Evolutionary conservation across 345 rosid genomes (phyloP).

Genomic region (Gossypium thurberi): DNA sequence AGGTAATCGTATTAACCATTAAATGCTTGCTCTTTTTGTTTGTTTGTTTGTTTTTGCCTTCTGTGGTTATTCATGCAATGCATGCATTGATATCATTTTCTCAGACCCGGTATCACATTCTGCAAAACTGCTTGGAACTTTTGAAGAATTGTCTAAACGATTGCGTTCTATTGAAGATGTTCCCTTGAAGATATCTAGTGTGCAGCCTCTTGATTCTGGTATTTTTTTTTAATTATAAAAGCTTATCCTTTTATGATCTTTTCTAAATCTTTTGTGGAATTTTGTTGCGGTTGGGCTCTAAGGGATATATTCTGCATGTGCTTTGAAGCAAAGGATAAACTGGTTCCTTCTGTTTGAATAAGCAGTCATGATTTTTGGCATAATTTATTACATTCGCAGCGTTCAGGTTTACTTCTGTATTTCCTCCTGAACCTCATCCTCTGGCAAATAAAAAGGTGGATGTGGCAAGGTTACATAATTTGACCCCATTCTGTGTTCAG

Average conservation of each 20-base stretch:
- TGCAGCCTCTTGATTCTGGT: conserved; percentile 89
- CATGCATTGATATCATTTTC: conserved; percentile 11
- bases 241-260: background rate
- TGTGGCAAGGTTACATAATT: conserved; percentile 38
- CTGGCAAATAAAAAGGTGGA: conserved; percentile 45
- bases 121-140: conserved; percentile 54
- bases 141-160: conserved; percentile 65
- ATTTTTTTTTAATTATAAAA: conserved; percentile 10
- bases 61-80: background rate
- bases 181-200: conserved; percentile 76
- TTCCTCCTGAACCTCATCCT: conserved; percentile 90
- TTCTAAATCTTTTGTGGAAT: background rate
- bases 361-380: background rate
- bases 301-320: background rate
- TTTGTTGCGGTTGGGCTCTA: background rate
- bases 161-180: conserved; percentile 62
- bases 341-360: conserved; percentile 12
- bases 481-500: conserved; percentile 54
- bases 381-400: conserved; percentile 38
- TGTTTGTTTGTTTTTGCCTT: background rate
- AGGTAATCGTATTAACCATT: conserved; percentile 38
- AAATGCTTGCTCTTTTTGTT: conserved; percentile 5
- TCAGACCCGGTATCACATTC: conserved; percentile 68
- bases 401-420: conserved; percentile 79
- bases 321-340: background rate